phyloP scores from a whole-genome alignment of 2,329 filamentous ascomycete genomes.

The Clonostachys chloroleuca region DNA sequence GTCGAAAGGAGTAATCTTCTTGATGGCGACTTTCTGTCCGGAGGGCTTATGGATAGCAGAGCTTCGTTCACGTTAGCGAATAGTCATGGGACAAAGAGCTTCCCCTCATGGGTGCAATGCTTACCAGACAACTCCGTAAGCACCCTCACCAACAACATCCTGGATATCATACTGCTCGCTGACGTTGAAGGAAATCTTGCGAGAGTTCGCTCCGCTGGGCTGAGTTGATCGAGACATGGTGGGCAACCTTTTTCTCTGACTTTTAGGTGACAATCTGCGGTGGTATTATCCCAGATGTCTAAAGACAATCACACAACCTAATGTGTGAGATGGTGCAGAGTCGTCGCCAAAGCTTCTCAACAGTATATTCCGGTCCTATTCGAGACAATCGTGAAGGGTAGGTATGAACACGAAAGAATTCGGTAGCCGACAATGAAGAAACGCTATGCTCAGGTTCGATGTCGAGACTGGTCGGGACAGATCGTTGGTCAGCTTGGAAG shows the following conservation, averaged over 20 bases:
- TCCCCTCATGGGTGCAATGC: conserved; percentile 22
- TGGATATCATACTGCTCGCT: conserved; percentile 99
- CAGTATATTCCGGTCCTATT: no score
- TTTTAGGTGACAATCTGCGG: neutral
- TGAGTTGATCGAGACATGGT: conserved; percentile 53
- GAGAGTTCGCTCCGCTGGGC: conserved; percentile 58
- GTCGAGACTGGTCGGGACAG: neutral
- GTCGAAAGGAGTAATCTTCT: conserved; percentile 99
- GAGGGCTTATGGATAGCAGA: conserved; percentile 98
- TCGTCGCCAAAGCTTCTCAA: no score
- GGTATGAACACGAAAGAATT: no score
- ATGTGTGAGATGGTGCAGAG: neutral
- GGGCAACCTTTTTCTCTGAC: neutral
- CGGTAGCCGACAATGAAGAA: no score
- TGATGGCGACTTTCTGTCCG: conserved; percentile 97
- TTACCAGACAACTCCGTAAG: conserved; percentile 97
- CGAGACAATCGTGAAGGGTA: no score
- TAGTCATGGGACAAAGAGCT: neutral
- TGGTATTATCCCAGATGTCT: neutral
- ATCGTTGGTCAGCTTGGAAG: neutral
- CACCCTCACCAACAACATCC: conserved; percentile 97
- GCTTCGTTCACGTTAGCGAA: conserved; percentile 37
- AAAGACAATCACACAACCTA: neutral
- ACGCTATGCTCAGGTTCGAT: neutral
- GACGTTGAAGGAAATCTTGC: conserved; percentile 99